phyloP scores from a whole-genome alignment of 441 rosid genomes.

The Gossypium lobatum region DNA sequence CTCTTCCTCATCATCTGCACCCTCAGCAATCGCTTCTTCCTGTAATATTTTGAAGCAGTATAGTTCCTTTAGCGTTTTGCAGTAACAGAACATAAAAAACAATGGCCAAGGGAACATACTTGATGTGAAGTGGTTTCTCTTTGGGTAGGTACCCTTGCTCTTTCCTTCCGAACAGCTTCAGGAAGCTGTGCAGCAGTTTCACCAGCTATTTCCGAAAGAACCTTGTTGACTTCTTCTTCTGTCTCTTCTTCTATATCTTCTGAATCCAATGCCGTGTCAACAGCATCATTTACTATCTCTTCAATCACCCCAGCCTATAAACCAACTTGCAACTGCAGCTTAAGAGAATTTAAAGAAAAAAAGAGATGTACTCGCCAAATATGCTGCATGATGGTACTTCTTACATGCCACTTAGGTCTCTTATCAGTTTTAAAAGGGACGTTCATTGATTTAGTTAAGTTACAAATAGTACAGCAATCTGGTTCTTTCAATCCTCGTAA shows the following conservation, averaged over 20 bases:
- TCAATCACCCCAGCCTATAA: conserved; percentile 40
- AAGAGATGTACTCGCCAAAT: background rate
- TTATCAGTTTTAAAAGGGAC: background rate
- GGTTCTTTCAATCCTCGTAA: background rate
- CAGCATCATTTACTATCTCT: conserved; percentile 33
- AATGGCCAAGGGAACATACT: conserved; percentile 17
- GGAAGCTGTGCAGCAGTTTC: conserved; percentile 42
- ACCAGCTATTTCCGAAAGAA: conserved; percentile 40
- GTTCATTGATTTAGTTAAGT: background rate
- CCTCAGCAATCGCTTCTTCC: conserved; percentile 35
- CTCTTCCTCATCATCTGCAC: conserved; percentile 41
- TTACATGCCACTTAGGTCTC: background rate
- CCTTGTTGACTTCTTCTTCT: conserved; percentile 40
- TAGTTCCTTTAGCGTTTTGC: background rate
- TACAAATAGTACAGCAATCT: background rate
- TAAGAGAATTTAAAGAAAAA: too few relatives aligned
- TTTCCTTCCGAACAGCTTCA: conserved; percentile 34
- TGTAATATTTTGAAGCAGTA: background rate
- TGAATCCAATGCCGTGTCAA: conserved; percentile 36
- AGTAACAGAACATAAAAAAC: background rate
- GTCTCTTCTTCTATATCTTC: conserved; percentile 43
- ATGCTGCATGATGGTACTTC: background rate
- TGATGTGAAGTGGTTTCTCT: conserved; percentile 29
- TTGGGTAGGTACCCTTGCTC: conserved; percentile 22
- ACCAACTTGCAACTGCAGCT: background rate